phyloP scores from a whole-genome alignment of 2,329 filamentous ascomycete species.

The Blumeria graminis region DNA sequence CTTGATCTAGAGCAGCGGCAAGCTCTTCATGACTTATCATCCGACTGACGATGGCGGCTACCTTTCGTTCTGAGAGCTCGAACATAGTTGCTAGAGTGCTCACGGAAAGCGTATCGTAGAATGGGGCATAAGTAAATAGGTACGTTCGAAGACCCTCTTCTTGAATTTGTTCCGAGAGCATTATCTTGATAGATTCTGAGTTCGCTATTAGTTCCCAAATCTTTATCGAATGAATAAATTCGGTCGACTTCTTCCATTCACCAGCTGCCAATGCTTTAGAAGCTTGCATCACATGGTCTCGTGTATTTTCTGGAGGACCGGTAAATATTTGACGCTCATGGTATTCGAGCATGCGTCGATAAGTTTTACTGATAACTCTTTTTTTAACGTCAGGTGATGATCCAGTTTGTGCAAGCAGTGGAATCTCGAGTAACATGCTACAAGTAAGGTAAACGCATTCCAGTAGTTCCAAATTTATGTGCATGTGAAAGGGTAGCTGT shows the following conservation, averaged over 20 bases:
- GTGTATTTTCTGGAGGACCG: constrained; percentile 91
- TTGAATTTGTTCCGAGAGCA: constrained; percentile 96
- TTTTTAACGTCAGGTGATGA: constrained; percentile 94
- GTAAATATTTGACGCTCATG: constrained; percentile 99
- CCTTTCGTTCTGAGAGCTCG: constrained; percentile 75
- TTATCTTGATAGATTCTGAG: constrained; percentile 77
- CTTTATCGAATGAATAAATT: constrained; percentile 93
- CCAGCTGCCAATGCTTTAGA: constrained; percentile 90
- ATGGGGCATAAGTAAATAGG: constrained; percentile 96
- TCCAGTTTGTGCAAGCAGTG: constrained; percentile 83
- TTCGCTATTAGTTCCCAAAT: constrained; percentile 98
- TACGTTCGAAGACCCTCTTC: constrained; percentile 96
- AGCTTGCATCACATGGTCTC: constrained; percentile 97
- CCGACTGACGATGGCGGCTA: constrained; percentile 85
- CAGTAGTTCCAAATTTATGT: constrained; percentile 95
- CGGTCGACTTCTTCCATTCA: constrained; percentile 92
- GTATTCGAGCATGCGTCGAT: constrained; percentile 97
- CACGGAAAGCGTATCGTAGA: constrained; percentile 89
- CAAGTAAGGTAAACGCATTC: constrained; percentile 98
- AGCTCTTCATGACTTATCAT: constrained; percentile 99
- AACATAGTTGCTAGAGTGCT: constrained; percentile 81
- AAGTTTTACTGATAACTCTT: constrained; percentile 96
- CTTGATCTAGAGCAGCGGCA: constrained; percentile 85
- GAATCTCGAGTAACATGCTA: constrained; percentile 97
- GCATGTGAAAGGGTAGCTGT: constrained; percentile 98